A percentile compares a stretch with the other conserved stretches of the same genome.
Conservation (phyloP, 176 grass and related monocot genomes). For the Rhynchospora breviuscula region DNA sequence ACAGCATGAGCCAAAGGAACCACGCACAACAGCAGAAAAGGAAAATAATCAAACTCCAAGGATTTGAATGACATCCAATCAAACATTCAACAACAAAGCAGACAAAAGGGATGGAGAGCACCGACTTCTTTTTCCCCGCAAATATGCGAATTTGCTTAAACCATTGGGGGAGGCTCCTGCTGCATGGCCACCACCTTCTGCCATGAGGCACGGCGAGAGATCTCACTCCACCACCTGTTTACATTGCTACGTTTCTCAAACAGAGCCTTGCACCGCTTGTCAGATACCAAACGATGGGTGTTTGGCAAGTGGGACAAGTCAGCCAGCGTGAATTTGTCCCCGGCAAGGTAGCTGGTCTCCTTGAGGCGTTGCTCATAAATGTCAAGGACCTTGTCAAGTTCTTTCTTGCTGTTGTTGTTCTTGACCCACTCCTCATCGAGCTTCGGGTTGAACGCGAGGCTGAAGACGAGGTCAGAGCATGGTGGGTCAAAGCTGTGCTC, state of each 20-base stretch:
- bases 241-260: slow-evolving; percentile 56
- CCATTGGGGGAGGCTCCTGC: slow-evolving; percentile 37
- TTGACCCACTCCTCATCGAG: slow-evolving; percentile 23
- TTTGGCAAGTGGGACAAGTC: slow-evolving; percentile 93
- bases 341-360: slow-evolving; percentile 57
- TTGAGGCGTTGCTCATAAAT: slow-evolving; percentile 71
- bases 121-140: not conserved
- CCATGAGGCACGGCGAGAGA: slow-evolving; percentile 60
- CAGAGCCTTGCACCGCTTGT: slow-evolving; percentile 42
- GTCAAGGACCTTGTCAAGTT: slow-evolving; percentile 71
- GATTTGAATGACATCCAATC: slow-evolving; percentile 4
- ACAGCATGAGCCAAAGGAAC: not conserved
- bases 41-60: not conserved
- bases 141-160: not conserved
- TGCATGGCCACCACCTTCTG: slow-evolving; percentile 60
- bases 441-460: slow-evolving; percentile 34
- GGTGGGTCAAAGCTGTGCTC: slow-evolving; percentile 81
- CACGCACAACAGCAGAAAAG: slow-evolving; percentile 2
- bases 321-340: slow-evolving; percentile 89
- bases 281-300: slow-evolving; percentile 41
- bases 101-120: not conserved
- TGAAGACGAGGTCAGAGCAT: slow-evolving; percentile 75
- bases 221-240: slow-evolving; percentile 54
- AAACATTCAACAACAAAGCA: slow-evolving; percentile 7
- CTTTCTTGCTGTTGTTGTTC: slow-evolving; percentile 49